A percentile compares a stretch with the other conserved stretches of the same genome.
Conservation (phyloP, 495 filamentous ascomycete species). For the Xylaria grammica region DNA sequence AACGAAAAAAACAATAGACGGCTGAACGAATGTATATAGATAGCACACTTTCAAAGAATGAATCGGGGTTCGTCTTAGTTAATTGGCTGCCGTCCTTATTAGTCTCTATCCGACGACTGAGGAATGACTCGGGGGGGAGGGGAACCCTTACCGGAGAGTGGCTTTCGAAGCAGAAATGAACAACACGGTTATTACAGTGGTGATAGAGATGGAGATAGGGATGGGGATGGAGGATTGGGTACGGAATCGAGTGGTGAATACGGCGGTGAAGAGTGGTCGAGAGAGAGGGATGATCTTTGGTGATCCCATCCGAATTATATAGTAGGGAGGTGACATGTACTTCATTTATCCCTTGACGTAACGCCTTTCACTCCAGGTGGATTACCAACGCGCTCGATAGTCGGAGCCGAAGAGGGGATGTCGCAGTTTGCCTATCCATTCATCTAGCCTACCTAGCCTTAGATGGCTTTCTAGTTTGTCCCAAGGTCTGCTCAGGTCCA, state of each 20-base stretch:
- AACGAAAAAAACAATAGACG: background rate
- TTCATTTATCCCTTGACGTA: background rate
- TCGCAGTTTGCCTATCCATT: background rate
- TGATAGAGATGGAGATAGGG: background rate
- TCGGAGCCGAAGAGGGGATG: background rate
- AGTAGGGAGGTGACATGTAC: background rate
- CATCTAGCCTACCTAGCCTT: background rate
- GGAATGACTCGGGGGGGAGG: background rate
- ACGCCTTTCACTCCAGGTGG: background rate
- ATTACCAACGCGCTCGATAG: background rate
- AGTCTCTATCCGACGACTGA: background rate
- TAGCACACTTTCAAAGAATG: conserved; percentile 11
- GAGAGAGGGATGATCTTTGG: background rate
- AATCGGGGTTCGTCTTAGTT: background rate
- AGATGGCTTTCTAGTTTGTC: no score
- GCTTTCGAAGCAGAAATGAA: conserved; percentile 9
- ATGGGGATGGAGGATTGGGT: no score
- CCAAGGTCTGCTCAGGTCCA: background rate
- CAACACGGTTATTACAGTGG: background rate
- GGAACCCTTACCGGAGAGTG: background rate
- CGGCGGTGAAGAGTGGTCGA: background rate
- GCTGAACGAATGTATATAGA: background rate
- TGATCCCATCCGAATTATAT: background rate
- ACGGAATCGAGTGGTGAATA: background rate
- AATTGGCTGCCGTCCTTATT: background rate